Percentiles rank a stretch among this genome's conserved stretches.
These are phyloP conservation scores for Alternaria solani DNA, from an alignment of 2,329 filamentous ascomycete genomes.

Conservation along the genomic window DNA sequence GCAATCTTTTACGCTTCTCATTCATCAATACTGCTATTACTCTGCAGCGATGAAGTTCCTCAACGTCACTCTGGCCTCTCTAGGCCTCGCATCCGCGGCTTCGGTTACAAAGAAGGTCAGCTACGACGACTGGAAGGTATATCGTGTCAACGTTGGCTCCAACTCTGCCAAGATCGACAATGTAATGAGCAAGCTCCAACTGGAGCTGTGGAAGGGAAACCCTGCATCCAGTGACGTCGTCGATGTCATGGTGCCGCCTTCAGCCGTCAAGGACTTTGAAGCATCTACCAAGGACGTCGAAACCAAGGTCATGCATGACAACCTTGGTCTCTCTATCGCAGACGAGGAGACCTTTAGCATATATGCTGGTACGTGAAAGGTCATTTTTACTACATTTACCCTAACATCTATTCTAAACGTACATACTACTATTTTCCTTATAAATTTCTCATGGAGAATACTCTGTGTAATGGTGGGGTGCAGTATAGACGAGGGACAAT, in stretches of 20 bases:
- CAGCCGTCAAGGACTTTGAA: conserved; percentile 41
- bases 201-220: conserved; percentile 48
- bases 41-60: conserved; percentile 43
- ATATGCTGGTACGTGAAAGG: conserved; percentile 37
- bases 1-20: conserved; percentile 6
- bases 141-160: conserved; percentile 45
- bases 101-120: conserved; percentile 40
- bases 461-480: no score
- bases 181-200: conserved; percentile 41
- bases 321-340: conserved; percentile 48
- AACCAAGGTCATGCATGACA: conserved; percentile 47
- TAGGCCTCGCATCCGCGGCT: conserved; percentile 44
- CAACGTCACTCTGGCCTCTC: conserved; percentile 37
- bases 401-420: no score
- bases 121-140: conserved; percentile 50
- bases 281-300: conserved; percentile 36
- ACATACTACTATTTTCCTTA: no score
- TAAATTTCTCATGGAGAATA: no score
- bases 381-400: no score
- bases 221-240: conserved; percentile 42
- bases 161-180: conserved; percentile 38
- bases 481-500: no score
- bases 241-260: conserved; percentile 47
- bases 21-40: conserved; percentile 3
- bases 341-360: conserved; percentile 40